Evolutionary conservation across 2,329 filamentous ascomycete species (phyloP).

Genomic region (Aspergillus niger): DNA sequence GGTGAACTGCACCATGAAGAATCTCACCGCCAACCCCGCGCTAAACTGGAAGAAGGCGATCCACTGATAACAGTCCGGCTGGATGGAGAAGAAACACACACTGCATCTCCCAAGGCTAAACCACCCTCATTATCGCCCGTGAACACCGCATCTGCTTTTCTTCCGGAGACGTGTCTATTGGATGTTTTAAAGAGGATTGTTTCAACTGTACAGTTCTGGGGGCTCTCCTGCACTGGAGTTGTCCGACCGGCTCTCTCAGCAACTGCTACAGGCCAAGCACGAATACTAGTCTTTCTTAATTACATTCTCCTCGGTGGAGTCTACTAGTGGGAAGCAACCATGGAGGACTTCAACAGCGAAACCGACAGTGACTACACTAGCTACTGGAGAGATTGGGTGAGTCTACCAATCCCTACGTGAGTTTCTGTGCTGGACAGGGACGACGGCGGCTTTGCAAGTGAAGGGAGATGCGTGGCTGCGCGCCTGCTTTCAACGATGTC

Average conservation of each 20-base stretch:
- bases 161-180: neutral
- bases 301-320: neutral
- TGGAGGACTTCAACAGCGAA: conserved; percentile 98
- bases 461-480: conserved; percentile 11
- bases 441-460: conserved; percentile 10
- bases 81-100: conserved; percentile 26
- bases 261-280: conserved; percentile 26
- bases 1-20: conserved; percentile 15
- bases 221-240: conserved; percentile 22
- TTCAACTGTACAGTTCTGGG: conserved; percentile 28
- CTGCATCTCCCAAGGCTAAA: conserved; percentile 13
- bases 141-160: neutral
- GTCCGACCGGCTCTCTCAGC: conserved; percentile 24
- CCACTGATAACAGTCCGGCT: conserved; percentile 28
- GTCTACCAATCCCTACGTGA: conserved; percentile 42
- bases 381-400: conserved; percentile 99
- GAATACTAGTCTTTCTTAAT: conserved; percentile 20
- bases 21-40: conserved; percentile 33
- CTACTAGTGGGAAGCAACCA: conserved; percentile 45
- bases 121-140: conserved; percentile 1
- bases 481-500: conserved; percentile 9
- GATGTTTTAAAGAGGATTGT: conserved; percentile 21
- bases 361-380: conserved; percentile 99
- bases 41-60: conserved; percentile 25
- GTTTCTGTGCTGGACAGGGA: conserved; percentile 11